Conservation (phyloP, 495 filamentous ascomycete species). For the Lasiosphaeriaceae sp. region DNA sequence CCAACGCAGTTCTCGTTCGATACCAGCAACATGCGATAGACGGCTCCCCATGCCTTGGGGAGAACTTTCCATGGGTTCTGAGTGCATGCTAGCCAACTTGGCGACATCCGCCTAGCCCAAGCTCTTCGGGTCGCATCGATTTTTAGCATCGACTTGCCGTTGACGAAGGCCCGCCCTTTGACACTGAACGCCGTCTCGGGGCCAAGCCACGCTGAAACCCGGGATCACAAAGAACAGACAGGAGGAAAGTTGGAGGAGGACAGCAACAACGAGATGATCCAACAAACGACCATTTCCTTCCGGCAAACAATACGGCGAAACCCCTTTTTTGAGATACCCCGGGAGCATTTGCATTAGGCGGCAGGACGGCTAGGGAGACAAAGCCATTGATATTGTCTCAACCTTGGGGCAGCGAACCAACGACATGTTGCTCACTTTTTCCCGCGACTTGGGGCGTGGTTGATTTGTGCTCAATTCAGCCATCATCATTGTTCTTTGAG, state of each 20-base stretch:
- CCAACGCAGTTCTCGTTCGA: slow-evolving; percentile 86
- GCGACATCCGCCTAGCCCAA: not conserved
- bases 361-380: slow-evolving; percentile 7
- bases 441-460: not conserved
- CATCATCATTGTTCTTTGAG: not conserved
- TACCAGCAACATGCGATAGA: slow-evolving; percentile 54
- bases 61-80: not conserved
- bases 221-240: not conserved
- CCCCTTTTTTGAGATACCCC: slow-evolving; percentile 18
- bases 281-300: not conserved
- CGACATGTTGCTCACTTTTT: not conserved
- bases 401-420: not conserved
- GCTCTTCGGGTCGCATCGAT: no score
- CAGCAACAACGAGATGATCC: not conserved
- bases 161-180: no score
- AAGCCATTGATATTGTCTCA: slow-evolving; percentile 6
- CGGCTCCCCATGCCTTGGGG: not conserved
- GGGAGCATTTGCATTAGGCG: slow-evolving; percentile 22
- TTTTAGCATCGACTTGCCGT: no score
- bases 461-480: not conserved
- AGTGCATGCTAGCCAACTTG: not conserved
- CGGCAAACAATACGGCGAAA: slow-evolving; percentile 12
- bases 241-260: not conserved
- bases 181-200: no score
- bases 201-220: no score